Conservation (phyloP, 2,329 filamentous ascomycete genomes). For the Fusarium mundagurra region DNA sequence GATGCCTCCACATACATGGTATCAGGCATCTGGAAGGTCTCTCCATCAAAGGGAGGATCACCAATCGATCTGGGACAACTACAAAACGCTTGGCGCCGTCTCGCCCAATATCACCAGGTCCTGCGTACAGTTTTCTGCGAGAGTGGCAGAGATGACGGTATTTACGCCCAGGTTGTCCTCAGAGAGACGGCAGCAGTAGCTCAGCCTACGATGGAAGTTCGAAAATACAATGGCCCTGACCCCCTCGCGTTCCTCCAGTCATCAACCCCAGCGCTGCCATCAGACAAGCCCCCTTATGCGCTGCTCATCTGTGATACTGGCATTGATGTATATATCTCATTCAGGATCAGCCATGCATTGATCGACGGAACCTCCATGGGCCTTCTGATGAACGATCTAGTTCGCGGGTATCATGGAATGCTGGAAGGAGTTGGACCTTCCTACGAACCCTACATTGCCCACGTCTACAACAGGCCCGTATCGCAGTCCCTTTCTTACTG, state of each 20-base stretch:
- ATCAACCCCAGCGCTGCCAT: background rate
- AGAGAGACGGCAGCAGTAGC: background rate
- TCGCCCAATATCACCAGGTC: background rate
- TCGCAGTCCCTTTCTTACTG: background rate
- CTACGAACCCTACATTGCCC: background rate
- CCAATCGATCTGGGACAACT: background rate
- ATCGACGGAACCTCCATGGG: background rate
- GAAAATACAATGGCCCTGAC: background rate
- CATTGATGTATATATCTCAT: background rate
- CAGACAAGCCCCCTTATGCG: background rate
- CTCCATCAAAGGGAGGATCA: background rate
- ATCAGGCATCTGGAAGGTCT: background rate
- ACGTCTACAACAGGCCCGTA: background rate
- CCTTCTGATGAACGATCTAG: background rate
- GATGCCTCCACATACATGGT: background rate
- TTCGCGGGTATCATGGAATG: background rate
- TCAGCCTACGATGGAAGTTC: background rate
- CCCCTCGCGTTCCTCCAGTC: background rate
- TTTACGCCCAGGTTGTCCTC: background rate
- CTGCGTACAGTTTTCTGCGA: background rate
- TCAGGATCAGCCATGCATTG: background rate
- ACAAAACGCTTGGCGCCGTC: background rate
- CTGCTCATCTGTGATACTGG: background rate
- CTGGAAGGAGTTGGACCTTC: background rate
- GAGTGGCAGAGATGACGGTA: background rate